phyloP scores from a whole-genome alignment of 352 stramenopile species.

The Halophytophthora polymorphica region DNA sequence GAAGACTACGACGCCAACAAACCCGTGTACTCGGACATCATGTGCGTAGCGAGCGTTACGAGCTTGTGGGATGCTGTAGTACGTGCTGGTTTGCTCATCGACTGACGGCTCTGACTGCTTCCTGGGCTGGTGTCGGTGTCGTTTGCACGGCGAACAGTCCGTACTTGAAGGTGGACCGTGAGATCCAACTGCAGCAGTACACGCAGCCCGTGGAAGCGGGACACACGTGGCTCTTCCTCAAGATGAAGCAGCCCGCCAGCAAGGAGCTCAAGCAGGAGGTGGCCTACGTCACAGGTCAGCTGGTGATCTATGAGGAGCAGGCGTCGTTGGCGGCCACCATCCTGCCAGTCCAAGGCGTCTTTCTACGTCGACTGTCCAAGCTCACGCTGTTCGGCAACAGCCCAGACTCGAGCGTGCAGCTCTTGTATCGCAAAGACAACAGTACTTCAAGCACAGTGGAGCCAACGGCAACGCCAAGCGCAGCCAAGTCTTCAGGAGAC shows the following conservation, averaged over 20 bases:
- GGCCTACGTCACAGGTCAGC: conserved; percentile 73
- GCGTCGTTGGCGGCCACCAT: conserved; percentile 76
- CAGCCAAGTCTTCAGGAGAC: conserved; percentile 2
- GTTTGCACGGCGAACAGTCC: conserved; percentile 26
- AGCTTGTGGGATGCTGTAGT: conserved; percentile 1
- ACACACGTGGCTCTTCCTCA: conserved; percentile 77
- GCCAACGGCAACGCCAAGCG: conserved; percentile 6
- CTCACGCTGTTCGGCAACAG: conserved; percentile 84
- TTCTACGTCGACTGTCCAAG: conserved; percentile 63
- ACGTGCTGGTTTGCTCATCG: conserved; percentile 2
- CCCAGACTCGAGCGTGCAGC: conserved; percentile 71
- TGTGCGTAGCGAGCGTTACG: conserved; percentile 25
- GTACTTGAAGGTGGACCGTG: conserved; percentile 68
- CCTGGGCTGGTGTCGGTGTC: too few relatives aligned
- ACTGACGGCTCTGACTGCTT: too few relatives aligned
- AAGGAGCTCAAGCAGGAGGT: conserved; percentile 71
- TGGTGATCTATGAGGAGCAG: conserved; percentile 84
- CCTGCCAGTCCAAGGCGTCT: conserved; percentile 79
- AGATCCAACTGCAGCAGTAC: conserved; percentile 78
- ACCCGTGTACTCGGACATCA: conserved; percentile 59
- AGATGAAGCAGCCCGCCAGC: conserved; percentile 69
- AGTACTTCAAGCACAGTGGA: conserved; percentile 21
- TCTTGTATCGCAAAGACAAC: conserved; percentile 64
- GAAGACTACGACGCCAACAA: conserved; percentile 63
- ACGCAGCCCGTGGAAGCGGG: conserved; percentile 67